A percentile compares a stretch with the other conserved stretches of the same genome.
Evolutionary conservation across 805 yeast species (phyloP).

Genomic region (Suhomyces prunicola): DNA sequence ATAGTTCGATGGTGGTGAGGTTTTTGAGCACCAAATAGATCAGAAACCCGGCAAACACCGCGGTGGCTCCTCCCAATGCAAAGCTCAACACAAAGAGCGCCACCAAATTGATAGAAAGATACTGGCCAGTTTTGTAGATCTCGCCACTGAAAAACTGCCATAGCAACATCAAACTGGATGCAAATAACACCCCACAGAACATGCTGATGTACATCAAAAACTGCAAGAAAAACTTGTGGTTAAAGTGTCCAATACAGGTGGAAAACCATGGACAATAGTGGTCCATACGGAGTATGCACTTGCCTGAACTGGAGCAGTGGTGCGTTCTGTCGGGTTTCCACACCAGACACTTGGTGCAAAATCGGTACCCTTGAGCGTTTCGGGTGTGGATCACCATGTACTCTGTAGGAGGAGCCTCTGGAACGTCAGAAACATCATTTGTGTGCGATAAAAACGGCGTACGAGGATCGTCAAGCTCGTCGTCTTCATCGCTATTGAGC

Average conservation of each 20-base stretch:
- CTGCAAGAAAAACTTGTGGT: slow-evolving; percentile 78
- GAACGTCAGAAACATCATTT: slow-evolving; percentile 2
- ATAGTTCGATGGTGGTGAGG: slow-evolving; percentile 78
- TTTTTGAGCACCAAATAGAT: slow-evolving; percentile 59
- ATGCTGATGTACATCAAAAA: slow-evolving; percentile 55
- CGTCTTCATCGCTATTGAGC: neutral
- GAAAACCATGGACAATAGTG: slow-evolving; percentile 90
- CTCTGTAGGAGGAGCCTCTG: slow-evolving; percentile 29
- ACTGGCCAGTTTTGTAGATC: slow-evolving; percentile 33
- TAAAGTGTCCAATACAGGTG: slow-evolving; percentile 76
- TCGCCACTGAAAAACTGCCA: slow-evolving; percentile 46
- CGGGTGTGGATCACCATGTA: slow-evolving; percentile 32
- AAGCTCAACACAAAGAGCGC: slow-evolving; percentile 58
- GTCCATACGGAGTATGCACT: slow-evolving; percentile 52
- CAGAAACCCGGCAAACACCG: slow-evolving; percentile 52
- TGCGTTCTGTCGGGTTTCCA: slow-evolving; percentile 64
- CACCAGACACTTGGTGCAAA: slow-evolving; percentile 49
- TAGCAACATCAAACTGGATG: slow-evolving; percentile 40
- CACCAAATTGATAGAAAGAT: slow-evolving; percentile 56
- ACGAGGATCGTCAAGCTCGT: slow-evolving; percentile 1
- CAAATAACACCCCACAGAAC: slow-evolving; percentile 43
- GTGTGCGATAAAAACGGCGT: slow-evolving; percentile 6
- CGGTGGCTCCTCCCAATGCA: slow-evolving; percentile 47
- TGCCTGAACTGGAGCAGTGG: slow-evolving; percentile 50
- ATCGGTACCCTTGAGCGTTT: slow-evolving; percentile 46